Conservation (phyloP, 1,284 basidiomycete genomes). For the Tilletia horrida region DNA sequence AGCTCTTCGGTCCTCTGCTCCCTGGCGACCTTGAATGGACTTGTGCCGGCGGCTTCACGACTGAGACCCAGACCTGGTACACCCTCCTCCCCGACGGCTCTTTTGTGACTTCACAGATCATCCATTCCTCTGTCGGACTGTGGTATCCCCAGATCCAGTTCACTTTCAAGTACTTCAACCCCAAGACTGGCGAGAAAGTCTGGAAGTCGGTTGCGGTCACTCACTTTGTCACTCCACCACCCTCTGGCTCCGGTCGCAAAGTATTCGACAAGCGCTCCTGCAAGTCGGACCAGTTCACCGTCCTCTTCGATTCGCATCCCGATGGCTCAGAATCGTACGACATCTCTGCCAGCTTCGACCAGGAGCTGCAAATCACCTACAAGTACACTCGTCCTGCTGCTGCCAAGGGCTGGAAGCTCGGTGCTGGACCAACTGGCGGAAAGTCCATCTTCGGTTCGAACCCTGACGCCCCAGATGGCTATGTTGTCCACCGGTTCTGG, state of each 20-base stretch:
- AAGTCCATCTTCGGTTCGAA: conserved; percentile 78
- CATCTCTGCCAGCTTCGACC: conserved; percentile 74
- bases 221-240: conserved; percentile 74
- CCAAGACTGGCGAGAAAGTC: conserved; percentile 67
- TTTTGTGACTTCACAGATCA: conserved; percentile 82
- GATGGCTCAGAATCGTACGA: conserved; percentile 69
- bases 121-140: conserved; percentile 93
- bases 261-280: conserved; percentile 71
- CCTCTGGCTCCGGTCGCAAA: conserved; percentile 56
- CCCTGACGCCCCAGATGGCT: conserved; percentile 35
- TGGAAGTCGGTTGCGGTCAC: conserved; percentile 89
- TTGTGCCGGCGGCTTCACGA: conserved; percentile 75
- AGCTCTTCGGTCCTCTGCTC: conserved; percentile 67
- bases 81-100: conserved; percentile 76
- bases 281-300: conserved; percentile 83
- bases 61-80: conserved; percentile 92
- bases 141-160: conserved; percentile 96
- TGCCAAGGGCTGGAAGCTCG: conserved; percentile 87
- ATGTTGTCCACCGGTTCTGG: conserved; percentile 53
- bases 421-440: conserved; percentile 80
- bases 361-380: conserved; percentile 76
- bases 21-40: conserved; percentile 76
- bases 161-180: conserved; percentile 84
- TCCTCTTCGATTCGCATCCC: conserved; percentile 63
- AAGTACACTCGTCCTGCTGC: conserved; percentile 68